Base-by-base conservation (phyloP, 169 alveolate species). In the Pseudocohnilembus persalinus region DNA sequence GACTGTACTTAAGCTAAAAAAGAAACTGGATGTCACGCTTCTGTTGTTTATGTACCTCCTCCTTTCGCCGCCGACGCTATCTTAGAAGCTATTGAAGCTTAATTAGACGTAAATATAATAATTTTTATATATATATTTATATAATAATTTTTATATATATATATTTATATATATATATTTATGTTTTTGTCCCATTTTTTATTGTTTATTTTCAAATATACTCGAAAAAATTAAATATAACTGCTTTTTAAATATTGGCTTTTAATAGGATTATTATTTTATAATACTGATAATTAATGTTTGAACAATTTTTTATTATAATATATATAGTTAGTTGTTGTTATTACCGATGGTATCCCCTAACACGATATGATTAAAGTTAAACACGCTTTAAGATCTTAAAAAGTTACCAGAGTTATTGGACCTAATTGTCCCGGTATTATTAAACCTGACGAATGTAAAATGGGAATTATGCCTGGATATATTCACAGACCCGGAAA, bases 381-480 rank as follows among this genome's bases (percentile, higher is more conserved):
- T 29, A 96, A 96, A 77, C 88, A 92, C 34, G 90, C 94, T 31
- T 73, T 92, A 28, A 92, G 91, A 88, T 73, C 92, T 31, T 81
- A 92, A 86, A 85, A 79, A 31, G 85, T 75, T 1, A 74, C 90
- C 32, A 81, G 90, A 74, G 83, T 94, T 77, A 88, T 95, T 34
- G 96, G 99, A 30, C 99, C 99, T n/a, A 98, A 98, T 93, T 98
- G 99, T 92, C 99, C 99, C 65, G 99, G 99, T 29, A 97, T 98
- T 83, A 98, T 98, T 94, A 98, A 98, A 92, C 99, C 99, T 1
- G 98, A 95, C n/a, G 99, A 98, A 90, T 98, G 99, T 96, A 98
- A 98, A 92, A 98, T 98, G 74, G 99, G 99, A 65, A 98, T 98
- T 88, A 98, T 98, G 99, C 99, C 99, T 24, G 99, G 99, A 35